Base-by-base conservation (phyloP, 805 yeast species). In the Jamesozyma jinghongensis region DNA sequence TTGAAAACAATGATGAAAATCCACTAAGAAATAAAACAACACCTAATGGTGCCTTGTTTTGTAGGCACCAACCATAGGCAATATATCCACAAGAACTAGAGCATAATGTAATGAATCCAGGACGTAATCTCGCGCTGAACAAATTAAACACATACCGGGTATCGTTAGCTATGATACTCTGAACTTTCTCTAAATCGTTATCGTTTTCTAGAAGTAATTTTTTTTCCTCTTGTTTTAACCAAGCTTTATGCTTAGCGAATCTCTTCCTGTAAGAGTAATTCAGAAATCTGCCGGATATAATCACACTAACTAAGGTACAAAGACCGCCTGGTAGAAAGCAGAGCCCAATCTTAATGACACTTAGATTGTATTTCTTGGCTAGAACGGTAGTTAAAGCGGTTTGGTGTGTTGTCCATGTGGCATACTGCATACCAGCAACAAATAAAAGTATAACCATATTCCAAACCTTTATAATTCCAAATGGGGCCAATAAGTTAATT, bases 271-370 rank as follows among this genome's bases (percentile, higher is more conserved):
- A 69, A 36, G 58, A 57, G 56, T 61, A 58, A 51, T 83, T 79
- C 49, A 83, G 53, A 3, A 75, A 32, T 46, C 67, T 64, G 1
- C 95, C 95, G 3, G 77, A 61, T 0, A 56, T 28, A 0, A 85
- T 45, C 0, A 88, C 74, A 19, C 90, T 85, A 0, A 68, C 31
- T 13, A 83, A 56, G 3, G 85, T 74, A 10, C 81, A 81, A 0
- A 74, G 49, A 13, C 95, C 95, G 17, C 81, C 77, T 3, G 94
- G 82, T 32, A 86, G 65, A 52, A 78, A 86, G 41, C 85, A 75
- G 14, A 77, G 60, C 3, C 95, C 95, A 31, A 84, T 74, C 35
- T 75, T 68, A 34, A 75, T 62, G 1, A 78, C 71, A 1, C 70
- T 48, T 44, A 76, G 72, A 22, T 68, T 60, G 48, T 85, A 84